These are phyloP conservation scores for Herpotrichia juniperi DNA, from an alignment of 2,329 filamentous ascomycete genomes.

Conservation along the genomic window DNA sequence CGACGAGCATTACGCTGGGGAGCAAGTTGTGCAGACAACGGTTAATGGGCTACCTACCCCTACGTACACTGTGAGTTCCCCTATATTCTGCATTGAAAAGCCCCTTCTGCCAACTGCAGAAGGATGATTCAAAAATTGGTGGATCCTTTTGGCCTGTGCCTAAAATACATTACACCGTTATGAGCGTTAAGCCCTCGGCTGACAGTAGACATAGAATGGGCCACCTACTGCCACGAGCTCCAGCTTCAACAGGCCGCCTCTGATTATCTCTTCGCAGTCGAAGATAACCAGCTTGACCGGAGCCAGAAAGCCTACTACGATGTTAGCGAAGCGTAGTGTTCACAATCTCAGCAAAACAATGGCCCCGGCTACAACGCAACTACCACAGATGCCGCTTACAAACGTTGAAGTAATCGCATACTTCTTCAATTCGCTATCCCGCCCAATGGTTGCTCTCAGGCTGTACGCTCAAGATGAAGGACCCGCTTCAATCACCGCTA, in stretches of 20 bases:
- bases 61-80: neutral
- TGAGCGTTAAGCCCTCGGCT: neutral
- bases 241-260: neutral
- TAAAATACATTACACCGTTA: no score
- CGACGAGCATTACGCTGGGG: no score
- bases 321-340: constrained; percentile 18
- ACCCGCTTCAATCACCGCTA: constrained; percentile 23
- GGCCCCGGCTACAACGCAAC: constrained; percentile 12
- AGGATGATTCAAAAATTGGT: no score
- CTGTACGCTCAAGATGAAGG: constrained; percentile 33
- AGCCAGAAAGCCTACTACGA: neutral
- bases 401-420: constrained; percentile 38
- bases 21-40: neutral
- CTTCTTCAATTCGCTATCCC: constrained; percentile 35
- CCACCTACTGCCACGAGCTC: neutral
- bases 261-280: neutral
- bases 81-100: no score
- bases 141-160: no score
- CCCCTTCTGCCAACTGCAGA: no score
- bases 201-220: neutral
- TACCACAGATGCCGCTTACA: constrained; percentile 32
- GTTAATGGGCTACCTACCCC: neutral
- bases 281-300: neutral
- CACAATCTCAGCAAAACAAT: constrained; percentile 27
- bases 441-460: constrained; percentile 30